Evolutionary conservation across 305 asterid species (phyloP).

Genomic region (Fraxinus paxiana): DNA sequence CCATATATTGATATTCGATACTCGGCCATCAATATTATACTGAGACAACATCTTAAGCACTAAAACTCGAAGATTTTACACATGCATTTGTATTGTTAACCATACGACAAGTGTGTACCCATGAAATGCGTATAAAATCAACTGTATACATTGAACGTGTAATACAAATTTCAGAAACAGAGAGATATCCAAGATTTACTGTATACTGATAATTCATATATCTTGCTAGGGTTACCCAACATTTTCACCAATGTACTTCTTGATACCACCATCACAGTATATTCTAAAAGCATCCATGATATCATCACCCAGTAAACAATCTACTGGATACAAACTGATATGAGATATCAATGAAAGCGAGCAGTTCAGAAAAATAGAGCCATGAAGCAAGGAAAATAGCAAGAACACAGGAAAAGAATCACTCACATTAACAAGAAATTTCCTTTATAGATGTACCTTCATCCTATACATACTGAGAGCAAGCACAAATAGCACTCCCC

Average conservation of each 20-base stretch:
- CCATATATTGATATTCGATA: conserved; percentile 85
- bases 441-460: not conserved
- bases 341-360: not conserved
- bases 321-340: not conserved
- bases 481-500: not conserved
- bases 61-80: conserved; percentile 2
- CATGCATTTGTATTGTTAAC: not conserved
- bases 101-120: not conserved
- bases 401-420: conserved; percentile 1
- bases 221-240: not conserved
- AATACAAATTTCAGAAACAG: not conserved
- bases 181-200: not conserved
- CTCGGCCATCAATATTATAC: conserved; percentile 81
- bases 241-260: conserved; percentile 8
- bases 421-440: conserved; percentile 8
- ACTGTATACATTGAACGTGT: conserved; percentile 1
- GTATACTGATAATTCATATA: conserved; percentile 6
- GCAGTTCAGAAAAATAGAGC: not conserved
- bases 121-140: not conserved
- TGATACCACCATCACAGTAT: not conserved
- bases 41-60: conserved; percentile 17
- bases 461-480: not conserved
- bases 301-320: not conserved
- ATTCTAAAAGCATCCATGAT: not conserved
- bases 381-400: not conserved